Percentiles rank a stretch among this genome's conserved stretches.
phyloP scores from a whole-genome alignment of 192 early-diverging fungal genomes.

The Haplosporangium gracile region DNA sequence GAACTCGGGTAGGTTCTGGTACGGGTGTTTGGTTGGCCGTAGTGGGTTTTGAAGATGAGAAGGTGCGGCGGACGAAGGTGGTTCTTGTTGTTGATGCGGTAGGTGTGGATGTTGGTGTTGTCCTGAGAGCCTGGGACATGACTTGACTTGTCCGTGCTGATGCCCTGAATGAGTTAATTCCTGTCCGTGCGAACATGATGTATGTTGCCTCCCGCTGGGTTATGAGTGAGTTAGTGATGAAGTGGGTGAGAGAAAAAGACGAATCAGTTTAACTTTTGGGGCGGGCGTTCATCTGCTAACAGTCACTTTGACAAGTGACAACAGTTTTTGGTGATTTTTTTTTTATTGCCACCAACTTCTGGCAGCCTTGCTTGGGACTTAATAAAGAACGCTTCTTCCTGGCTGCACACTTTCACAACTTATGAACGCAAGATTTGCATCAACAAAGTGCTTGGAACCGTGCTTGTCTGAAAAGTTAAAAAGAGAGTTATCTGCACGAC shows the following conservation, averaged over 20 bases:
- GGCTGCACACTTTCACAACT: too few species aligned
- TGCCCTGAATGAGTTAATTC: neutral
- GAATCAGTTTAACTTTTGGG: neutral
- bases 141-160: neutral
- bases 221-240: neutral
- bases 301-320: neutral
- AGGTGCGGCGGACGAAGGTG: neutral
- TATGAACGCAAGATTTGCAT: too few species aligned
- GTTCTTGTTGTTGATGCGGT: neutral
- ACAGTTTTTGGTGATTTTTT: neutral
- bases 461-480: too few species aligned
- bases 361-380: too few species aligned
- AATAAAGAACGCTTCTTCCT: too few species aligned
- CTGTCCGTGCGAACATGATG: slow-evolving; percentile 37
- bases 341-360: neutral
- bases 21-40: neutral
- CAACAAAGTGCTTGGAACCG: too few species aligned
- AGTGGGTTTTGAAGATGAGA: neutral
- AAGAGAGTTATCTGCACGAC: too few species aligned
- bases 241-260: neutral
- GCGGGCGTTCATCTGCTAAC: neutral
- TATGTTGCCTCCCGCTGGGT: neutral
- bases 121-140: neutral
- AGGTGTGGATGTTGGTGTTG: neutral
- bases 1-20: slow-evolving; percentile 19